A percentile compares a stretch with the other conserved stretches of the same genome.
These are phyloP conservation scores for Diplodia sapinea DNA, from an alignment of 2,329 filamentous ascomycete species.

Conservation along the genomic window DNA sequence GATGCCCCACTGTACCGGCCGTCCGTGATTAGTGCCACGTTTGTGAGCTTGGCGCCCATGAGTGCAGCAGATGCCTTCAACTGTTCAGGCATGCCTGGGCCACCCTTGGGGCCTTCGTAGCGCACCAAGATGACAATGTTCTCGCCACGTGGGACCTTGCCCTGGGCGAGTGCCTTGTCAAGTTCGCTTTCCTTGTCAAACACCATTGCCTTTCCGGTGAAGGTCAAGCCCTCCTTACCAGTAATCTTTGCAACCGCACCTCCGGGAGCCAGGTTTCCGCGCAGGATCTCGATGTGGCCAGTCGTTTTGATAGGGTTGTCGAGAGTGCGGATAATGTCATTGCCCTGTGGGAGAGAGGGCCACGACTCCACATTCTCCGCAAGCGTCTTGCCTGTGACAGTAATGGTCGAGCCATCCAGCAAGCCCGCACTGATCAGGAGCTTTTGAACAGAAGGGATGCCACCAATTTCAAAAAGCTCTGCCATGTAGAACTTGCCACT, in stretches of 20 bases:
- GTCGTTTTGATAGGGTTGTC: constrained; percentile 83
- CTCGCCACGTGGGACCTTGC: constrained; percentile 73
- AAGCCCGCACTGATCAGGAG: constrained; percentile 77
- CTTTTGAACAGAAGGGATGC: constrained; percentile 85
- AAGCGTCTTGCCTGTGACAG: constrained; percentile 83
- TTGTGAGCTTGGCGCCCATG: constrained; percentile 87
- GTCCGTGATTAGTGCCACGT: constrained; percentile 90
- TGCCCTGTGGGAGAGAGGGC: constrained; percentile 77
- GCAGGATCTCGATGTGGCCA: constrained; percentile 87
- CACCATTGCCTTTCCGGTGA: constrained; percentile 79
- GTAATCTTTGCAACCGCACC: constrained; percentile 96
- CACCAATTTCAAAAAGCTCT: constrained; percentile 84
- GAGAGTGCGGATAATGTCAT: constrained; percentile 82
- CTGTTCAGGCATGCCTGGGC: constrained; percentile 96
- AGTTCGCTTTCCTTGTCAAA: constrained; percentile 87
- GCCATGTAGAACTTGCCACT: constrained; percentile 86
- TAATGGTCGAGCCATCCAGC: constrained; percentile 78
- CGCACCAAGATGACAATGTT: constrained; percentile 89
- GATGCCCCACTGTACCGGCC: constrained; percentile 86
- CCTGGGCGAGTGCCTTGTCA: constrained; percentile 72
- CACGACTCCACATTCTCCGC: constrained; percentile 79
- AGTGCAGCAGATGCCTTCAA: constrained; percentile 86
- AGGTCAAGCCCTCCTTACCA: constrained; percentile 85
- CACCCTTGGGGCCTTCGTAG: constrained; percentile 92
- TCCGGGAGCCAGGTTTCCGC: constrained; percentile 84